phyloP scores from a whole-genome alignment of 1,284 basidiomycete genomes.

The Ceratobasidium theobromae region DNA sequence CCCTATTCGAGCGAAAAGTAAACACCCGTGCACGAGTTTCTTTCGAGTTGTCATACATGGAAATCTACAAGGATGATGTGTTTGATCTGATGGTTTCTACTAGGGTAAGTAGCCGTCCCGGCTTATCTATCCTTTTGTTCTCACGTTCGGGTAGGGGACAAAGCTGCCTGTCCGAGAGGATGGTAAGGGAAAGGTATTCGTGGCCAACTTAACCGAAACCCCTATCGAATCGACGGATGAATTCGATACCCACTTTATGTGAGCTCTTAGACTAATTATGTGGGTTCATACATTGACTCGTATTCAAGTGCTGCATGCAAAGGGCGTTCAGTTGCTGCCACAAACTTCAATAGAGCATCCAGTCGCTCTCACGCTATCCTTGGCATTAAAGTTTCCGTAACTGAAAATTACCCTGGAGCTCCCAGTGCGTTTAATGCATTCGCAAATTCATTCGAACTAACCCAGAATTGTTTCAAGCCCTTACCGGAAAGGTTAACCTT shows the following conservation, averaged over 20 bases:
- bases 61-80: conserved; percentile 84
- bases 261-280: not conserved
- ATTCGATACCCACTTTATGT: conserved; percentile 31
- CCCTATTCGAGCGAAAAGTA: conserved; percentile 39
- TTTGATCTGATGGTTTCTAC: conserved; percentile 75
- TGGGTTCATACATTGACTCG: not conserved
- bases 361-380: conserved; percentile 83
- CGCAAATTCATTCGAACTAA: not conserved
- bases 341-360: conserved; percentile 74
- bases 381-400: conserved; percentile 58
- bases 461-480: conserved; percentile 44
- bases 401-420: conserved; percentile 33
- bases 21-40: conserved; percentile 38
- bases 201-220: conserved; percentile 63
- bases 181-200: conserved; percentile 70
- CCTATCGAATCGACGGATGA: conserved; percentile 21
- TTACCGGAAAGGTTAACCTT: conserved; percentile 75
- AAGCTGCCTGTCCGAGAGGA: conserved; percentile 81
- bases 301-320: conserved; percentile 41
- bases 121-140: conserved; percentile 12
- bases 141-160: conserved; percentile 52
- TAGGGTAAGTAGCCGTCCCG: conserved; percentile 49
- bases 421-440: conserved; percentile 28
- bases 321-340: conserved; percentile 78
- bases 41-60: conserved; percentile 72